These are phyloP conservation scores for Obelidium mucronatum DNA, from an alignment of 192 early-diverging fungal genomes.

Conservation along the genomic window DNA sequence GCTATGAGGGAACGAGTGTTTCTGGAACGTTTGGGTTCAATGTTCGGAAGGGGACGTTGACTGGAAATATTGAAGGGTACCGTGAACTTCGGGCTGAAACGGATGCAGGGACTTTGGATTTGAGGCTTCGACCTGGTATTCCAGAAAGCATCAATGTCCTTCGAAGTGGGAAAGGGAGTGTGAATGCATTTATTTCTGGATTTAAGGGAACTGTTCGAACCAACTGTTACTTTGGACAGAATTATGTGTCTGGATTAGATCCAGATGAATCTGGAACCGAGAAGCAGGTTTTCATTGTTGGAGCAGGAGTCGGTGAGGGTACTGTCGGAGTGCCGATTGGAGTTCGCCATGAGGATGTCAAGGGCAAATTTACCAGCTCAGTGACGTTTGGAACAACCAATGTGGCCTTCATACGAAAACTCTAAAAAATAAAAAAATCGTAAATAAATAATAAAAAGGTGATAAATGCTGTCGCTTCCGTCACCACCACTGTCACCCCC, in stretches of 20 bases:
- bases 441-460: too few relatives aligned
- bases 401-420: neutral
- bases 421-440: too few relatives aligned
- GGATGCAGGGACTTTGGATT: constrained; percentile 2
- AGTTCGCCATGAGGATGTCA: neutral
- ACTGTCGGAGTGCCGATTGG: neutral
- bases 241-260: neutral
- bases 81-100: neutral
- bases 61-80: constrained; percentile 12
- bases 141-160: neutral
- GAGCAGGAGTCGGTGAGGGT: neutral
- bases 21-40: neutral
- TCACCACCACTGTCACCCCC: neutral
- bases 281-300: neutral
- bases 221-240: neutral
- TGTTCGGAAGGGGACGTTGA: neutral
- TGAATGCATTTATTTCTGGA: constrained; percentile 3
- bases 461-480: neutral
- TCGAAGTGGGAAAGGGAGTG: neutral
- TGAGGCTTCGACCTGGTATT: neutral
- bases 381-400: neutral
- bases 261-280: neutral
- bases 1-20: neutral
- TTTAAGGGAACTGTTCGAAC: neutral
- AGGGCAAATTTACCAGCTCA: neutral